Evolutionary conservation across 2,329 filamentous ascomycete genomes (phyloP).

Genomic region (Botrytis fabae): DNA sequence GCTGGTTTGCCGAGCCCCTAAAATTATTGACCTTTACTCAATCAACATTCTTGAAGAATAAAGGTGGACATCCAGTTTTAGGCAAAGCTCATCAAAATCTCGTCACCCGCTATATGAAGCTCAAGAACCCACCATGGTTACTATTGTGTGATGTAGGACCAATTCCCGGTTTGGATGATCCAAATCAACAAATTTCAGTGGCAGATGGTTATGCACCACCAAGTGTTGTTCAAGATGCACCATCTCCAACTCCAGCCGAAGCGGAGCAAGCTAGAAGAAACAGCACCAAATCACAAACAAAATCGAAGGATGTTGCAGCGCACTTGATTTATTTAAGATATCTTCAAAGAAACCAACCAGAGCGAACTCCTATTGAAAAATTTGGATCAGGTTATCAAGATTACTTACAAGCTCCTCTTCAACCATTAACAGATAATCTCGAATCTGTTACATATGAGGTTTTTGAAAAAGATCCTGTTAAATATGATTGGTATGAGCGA

Average conservation of each 20-base stretch:
- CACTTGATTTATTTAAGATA: conserved; percentile 82
- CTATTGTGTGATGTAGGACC: conserved; percentile 64
- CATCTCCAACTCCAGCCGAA: conserved; percentile 62
- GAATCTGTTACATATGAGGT: conserved; percentile 98
- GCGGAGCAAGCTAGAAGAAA: conserved; percentile 56
- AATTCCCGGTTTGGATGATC: conserved; percentile 42
- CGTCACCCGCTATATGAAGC: conserved; percentile 62
- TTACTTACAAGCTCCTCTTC: conserved; percentile 91
- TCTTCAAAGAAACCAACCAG: conserved; percentile 78
- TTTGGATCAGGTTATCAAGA: conserved; percentile 83
- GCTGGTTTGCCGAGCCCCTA: conserved; percentile 70
- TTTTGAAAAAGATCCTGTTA: conserved; percentile 97
- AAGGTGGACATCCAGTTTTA: conserved; percentile 61
- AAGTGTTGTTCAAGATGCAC: conserved; percentile 45
- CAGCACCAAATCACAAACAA: conserved; percentile 45
- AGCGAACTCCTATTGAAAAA: conserved; percentile 60
- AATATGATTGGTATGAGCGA: conserved; percentile 92
- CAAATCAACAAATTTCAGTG: conserved; percentile 34
- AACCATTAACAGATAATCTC: conserved; percentile 92
- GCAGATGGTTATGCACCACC: conserved; percentile 43
- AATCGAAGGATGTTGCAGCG: conserved; percentile 56
- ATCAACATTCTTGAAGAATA: conserved; percentile 60
- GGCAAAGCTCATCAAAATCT: conserved; percentile 61
- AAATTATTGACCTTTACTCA: conserved; percentile 59
- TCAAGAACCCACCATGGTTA: conserved; percentile 63